Evolutionary conservation across 1,139 yeast genomes (phyloP).

Genomic region (Pichia cactophila): DNA sequence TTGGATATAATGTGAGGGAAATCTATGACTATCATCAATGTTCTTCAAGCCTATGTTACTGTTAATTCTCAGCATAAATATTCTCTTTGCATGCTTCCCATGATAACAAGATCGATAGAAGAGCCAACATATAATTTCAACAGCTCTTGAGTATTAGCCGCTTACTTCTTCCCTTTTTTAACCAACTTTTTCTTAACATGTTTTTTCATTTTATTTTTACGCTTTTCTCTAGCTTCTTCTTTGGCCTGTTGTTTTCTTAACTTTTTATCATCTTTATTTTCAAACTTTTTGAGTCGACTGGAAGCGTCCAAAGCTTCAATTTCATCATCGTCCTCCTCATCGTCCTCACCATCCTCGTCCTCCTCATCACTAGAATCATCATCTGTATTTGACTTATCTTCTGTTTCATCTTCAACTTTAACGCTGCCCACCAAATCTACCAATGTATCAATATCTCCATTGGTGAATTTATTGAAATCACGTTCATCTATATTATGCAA

Average conservation of each 20-base stretch:
- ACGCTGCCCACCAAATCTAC: slow-evolving; percentile 45
- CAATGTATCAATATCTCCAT: slow-evolving; percentile 76
- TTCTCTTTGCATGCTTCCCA: no score
- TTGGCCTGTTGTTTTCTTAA: slow-evolving; percentile 79
- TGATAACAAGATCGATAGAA: no score
- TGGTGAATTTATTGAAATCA: slow-evolving; percentile 73
- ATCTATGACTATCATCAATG: no score
- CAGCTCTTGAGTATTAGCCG: no score
- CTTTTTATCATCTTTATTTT: slow-evolving; percentile 79
- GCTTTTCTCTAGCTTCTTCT: slow-evolving; percentile 76
- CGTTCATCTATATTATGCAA: slow-evolving; percentile 74
- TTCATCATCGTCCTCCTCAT: slow-evolving; percentile 31
- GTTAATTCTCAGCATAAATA: no score
- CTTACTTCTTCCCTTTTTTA: slow-evolving; percentile 33
- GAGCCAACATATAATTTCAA: no score
- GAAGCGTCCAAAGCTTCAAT: slow-evolving; percentile 48
- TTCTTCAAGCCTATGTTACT: no score
- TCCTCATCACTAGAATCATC: slow-evolving; percentile 30
- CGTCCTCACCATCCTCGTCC: slow-evolving; percentile 31
- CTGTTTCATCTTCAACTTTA: slow-evolving; percentile 28
- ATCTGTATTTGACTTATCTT: slow-evolving; percentile 22
- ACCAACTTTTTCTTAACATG: slow-evolving; percentile 76
- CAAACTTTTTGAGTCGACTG: slow-evolving; percentile 29
- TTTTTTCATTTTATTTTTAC: slow-evolving; percentile 88
- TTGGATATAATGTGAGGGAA: no score